Percentiles rank a stretch among this genome's conserved stretches.
Evolutionary conservation across 2,329 filamentous ascomycete genomes (phyloP).

Genomic region (Penicillium sp.): DNA sequence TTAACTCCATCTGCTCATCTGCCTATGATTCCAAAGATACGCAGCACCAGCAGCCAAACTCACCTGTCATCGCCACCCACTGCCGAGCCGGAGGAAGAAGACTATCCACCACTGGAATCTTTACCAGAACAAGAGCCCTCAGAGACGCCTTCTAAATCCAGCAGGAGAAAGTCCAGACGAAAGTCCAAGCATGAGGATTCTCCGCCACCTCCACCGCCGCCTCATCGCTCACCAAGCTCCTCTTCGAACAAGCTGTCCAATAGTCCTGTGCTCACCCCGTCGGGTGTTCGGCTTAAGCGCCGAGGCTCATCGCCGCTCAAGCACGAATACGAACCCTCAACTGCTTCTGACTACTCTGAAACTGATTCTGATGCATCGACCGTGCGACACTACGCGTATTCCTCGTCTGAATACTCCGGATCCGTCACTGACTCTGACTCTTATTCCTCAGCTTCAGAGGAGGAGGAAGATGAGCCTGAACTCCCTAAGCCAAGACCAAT

Average conservation of each 20-base stretch:
- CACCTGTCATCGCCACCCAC: slow-evolving; percentile 33
- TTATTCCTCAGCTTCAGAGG: slow-evolving; percentile 51
- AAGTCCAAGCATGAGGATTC: slow-evolving; percentile 39
- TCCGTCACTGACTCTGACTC: slow-evolving; percentile 25
- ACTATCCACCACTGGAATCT: slow-evolving; percentile 32
- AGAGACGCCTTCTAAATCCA: slow-evolving; percentile 33
- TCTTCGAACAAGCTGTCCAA: slow-evolving; percentile 42
- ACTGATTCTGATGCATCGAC: slow-evolving; percentile 58
- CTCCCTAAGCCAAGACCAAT: slow-evolving; percentile 48
- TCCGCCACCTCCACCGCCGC: slow-evolving; percentile 47
- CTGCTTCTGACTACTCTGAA: slow-evolving; percentile 62
- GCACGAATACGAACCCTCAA: slow-evolving; percentile 93
- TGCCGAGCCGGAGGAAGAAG: slow-evolving; percentile 35
- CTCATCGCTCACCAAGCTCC: slow-evolving; percentile 58
- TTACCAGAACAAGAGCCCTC: slow-evolving; percentile 20
- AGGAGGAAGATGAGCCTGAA: slow-evolving; percentile 60
- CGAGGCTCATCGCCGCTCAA: slow-evolving; percentile 91
- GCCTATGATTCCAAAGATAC: slow-evolving; percentile 49
- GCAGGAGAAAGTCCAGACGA: slow-evolving; percentile 32
- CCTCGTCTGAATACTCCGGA: slow-evolving; percentile 36
- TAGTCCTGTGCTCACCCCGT: slow-evolving; percentile 55
- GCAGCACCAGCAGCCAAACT: slow-evolving; percentile 43
- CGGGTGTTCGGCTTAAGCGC: slow-evolving; percentile 57
- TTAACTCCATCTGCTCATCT: slow-evolving; percentile 52
- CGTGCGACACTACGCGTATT: slow-evolving; percentile 54